These are phyloP conservation scores for Coemansia biformis DNA, from an alignment of 192 early-diverging fungal species.

Conservation along the genomic window DNA sequence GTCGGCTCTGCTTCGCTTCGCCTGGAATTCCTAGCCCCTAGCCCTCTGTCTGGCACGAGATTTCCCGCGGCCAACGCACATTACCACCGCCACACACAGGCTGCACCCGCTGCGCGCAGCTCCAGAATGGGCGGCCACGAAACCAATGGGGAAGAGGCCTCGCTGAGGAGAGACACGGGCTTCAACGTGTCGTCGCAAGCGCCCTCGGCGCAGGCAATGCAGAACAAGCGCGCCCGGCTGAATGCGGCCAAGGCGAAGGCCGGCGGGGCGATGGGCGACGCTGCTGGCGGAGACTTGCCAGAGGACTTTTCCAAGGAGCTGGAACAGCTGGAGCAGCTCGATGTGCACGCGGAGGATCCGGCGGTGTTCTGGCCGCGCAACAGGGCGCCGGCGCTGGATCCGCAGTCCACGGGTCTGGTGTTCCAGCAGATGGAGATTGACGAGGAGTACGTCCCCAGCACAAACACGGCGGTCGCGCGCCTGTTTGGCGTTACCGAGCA, in stretches of 20 bases:
- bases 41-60: too few species aligned
- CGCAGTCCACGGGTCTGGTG: constrained; percentile 50
- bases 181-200: constrained; percentile 33
- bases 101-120: neutral
- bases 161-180: constrained; percentile 5
- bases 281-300: constrained; percentile 21
- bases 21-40: too few species aligned
- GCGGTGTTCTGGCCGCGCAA: constrained; percentile 24
- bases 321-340: constrained; percentile 29
- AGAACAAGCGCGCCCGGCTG: constrained; percentile 42
- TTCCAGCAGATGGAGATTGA: constrained; percentile 98
- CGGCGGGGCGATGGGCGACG: constrained; percentile 20
- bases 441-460: constrained; percentile 58
- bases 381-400: constrained; percentile 23
- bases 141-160: neutral
- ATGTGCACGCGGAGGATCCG: constrained; percentile 24
- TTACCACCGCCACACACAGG: too few species aligned
- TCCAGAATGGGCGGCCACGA: constrained; percentile 2
- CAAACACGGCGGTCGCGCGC: constrained; percentile 59
- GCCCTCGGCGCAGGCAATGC: constrained; percentile 11
- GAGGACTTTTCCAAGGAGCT: constrained; percentile 51
- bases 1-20: too few species aligned
- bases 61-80: too few species aligned
- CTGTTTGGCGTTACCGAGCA: constrained; percentile 85
- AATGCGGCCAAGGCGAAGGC: constrained; percentile 22